Base-by-base conservation (phyloP, 257 asterid genomes). In the Anisodus tanguticus region DNA sequence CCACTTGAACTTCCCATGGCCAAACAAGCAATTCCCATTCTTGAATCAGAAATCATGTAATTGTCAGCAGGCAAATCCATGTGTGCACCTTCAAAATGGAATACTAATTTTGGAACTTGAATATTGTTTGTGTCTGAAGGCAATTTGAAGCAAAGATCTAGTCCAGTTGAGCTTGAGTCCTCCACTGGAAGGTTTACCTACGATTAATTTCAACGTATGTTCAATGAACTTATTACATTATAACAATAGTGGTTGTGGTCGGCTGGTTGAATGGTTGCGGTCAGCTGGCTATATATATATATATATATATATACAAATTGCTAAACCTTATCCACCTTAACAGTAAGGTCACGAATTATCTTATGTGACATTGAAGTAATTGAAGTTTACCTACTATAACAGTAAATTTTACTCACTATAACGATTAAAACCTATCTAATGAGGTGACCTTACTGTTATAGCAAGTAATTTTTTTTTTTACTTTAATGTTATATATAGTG, bases 1-100 rank as follows among this genome's bases (percentile, higher is more conserved):
- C 97, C 97, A 68, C 59, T 85, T 2, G 97, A 93, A 54, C 93
- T 83, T 71, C 97, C 98, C 93, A 95, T 94, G 1, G 98, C 94
- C 95, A 95, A 86, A 79, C 98, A 95, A 26, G 92, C 94, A 80
- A 95, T 71, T 4, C 95, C 95, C 9, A 64, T 9, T 15, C 92
- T 89, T 22, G 91, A 85, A 84, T 93, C 98, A 1, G 89, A 92
- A 41, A 95, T 85, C 0, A 95, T 82, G 86, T 95, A 95, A 62
- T 94, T 95, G 81, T 93, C 95, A 31, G 91, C 94, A 0, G 98
- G 94, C 79, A 95, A 76, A n/a, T 90, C 97, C 89, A 95, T 80
- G 86, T 94, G 95, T 2, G 90, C 91, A 22, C 95, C 97, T 0
- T 83, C 59, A 70, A 95, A 94, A 37, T 94, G 97, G 19, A 95